Evolutionary conservation across 495 filamentous ascomycete species (phyloP), one percentile per base, ranked within the genome.

Genomic region (Penicillium roqueforti): DNA sequence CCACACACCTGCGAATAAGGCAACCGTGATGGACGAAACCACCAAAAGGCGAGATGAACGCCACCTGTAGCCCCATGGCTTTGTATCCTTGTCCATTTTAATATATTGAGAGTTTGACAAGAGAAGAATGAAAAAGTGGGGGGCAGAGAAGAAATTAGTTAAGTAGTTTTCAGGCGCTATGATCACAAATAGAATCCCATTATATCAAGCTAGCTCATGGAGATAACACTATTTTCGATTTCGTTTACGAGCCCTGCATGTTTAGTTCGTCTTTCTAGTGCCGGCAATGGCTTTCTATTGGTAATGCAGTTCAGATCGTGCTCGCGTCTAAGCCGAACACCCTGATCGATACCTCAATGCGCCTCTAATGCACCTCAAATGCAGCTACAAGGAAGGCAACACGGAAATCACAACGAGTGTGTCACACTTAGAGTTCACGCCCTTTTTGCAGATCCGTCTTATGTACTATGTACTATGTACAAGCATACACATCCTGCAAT

Each of bases 1-100:
- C 51, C 40, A 57, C 43, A 38, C 18, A 65, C 62, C 62, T 29
- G 62, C 48, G 28, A 61, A 65, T 23, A 65, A 55, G 14, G 53
- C 57, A 22, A 59, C 51, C 0, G 47, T 56, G 3, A 56, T 56
- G 1, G 58, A 57, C 20, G 48, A 45, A 32, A 65, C 52, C 32
- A 65, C 56, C 38, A 65, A 51, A 2, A 20, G 10, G 26, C 51
- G 40, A 11, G 62, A 59, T 1, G 62, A 65, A 34, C 62, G 58
- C 62, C 59, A 65, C 51, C 14, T 31, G 22, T 56, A 61, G 10
- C 59, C 56, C 58, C 54, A 55, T 25, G 50, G 50, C 50, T 52
- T 34, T 44, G 41, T 44, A 23, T 40, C 34, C 2, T n/a, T 8
- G 13, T 50, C 36, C 50, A 52, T 52, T 8, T 41, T 6, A 52